These are phyloP conservation scores for Candida anglica DNA, from an alignment of 805 yeast species.

Conservation along the genomic window DNA sequence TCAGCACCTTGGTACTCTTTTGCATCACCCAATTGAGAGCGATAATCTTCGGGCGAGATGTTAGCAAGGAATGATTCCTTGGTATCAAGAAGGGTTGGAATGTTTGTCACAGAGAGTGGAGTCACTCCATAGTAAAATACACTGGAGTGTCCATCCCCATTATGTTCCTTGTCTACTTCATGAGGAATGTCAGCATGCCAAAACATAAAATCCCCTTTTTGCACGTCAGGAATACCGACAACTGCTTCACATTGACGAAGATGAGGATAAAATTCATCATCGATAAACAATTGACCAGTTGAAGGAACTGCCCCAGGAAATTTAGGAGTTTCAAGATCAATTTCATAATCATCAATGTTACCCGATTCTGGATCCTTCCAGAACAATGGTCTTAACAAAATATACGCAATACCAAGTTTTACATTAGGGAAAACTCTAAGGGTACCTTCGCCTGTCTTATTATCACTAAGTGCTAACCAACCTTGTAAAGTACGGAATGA, in stretches of 20 bases:
- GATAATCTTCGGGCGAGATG: constrained; percentile 10
- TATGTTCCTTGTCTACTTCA: constrained; percentile 35
- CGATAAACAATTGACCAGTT: constrained; percentile 26
- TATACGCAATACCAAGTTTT: constrained; percentile 31
- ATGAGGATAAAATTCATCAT: constrained; percentile 28
- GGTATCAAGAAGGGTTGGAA: constrained; percentile 12
- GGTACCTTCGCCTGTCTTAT: constrained; percentile 37
- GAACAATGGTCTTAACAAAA: constrained; percentile 38
- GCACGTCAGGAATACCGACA: constrained; percentile 32
- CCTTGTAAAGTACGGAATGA: constrained; percentile 42
- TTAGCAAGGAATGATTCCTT: constrained; percentile 8
- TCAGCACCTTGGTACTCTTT: constrained; percentile 19
- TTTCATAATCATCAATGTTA: constrained; percentile 18
- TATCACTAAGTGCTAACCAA: constrained; percentile 38
- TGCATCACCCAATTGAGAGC: constrained; percentile 11
- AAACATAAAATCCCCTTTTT: constrained; percentile 39
- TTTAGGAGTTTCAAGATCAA: constrained; percentile 23
- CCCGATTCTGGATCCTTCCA: constrained; percentile 12
- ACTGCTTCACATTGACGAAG: constrained; percentile 22
- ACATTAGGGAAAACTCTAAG: constrained; percentile 32
- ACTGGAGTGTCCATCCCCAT: constrained; percentile 32
- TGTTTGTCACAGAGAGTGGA: constrained; percentile 21
- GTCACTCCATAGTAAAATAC: constrained; percentile 35
- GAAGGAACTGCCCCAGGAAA: constrained; percentile 39
- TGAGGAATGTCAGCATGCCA: constrained; percentile 44